These are phyloP conservation scores for Colletotrichum liriopes DNA, from an alignment of 2,329 filamentous ascomycete species.

Conservation along the genomic window DNA sequence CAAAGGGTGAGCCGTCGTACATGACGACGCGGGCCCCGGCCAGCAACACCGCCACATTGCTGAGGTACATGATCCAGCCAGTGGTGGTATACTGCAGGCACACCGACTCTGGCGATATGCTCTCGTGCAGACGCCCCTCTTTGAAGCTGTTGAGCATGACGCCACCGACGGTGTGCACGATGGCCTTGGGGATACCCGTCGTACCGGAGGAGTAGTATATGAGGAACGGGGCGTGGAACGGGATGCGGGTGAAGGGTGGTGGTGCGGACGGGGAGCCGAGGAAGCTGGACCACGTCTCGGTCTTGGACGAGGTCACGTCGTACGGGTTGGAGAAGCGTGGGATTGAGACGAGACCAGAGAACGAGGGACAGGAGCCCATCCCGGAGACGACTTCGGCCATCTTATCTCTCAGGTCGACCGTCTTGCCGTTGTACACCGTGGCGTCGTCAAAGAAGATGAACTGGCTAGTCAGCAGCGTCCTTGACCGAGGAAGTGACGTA, in stretches of 20 bases:
- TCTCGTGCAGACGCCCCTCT: constrained; percentile 71
- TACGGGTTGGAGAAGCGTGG: constrained; percentile 74
- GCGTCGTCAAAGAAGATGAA: constrained; percentile 89
- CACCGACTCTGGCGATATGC: constrained; percentile 57
- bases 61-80: constrained; percentile 92
- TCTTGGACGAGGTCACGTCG: constrained; percentile 67
- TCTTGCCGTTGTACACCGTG: constrained; percentile 85
- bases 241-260: constrained; percentile 72
- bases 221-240: constrained; percentile 82
- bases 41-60: constrained; percentile 71
- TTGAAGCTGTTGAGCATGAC: constrained; percentile 70
- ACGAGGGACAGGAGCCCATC: constrained; percentile 72
- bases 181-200: constrained; percentile 88
- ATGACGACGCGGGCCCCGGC: constrained; percentile 75
- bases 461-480: constrained; percentile 46
- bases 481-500: constrained; percentile 47
- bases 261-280: constrained; percentile 53
- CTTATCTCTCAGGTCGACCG: constrained; percentile 79
- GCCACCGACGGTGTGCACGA: constrained; percentile 83
- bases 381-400: constrained; percentile 78
- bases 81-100: constrained; percentile 75
- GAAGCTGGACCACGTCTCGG: constrained; percentile 63
- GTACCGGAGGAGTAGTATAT: constrained; percentile 87
- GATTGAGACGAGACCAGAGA: constrained; percentile 76
- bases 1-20: constrained; percentile 89